phyloP scores from a whole-genome alignment of 129 eudicot species.

The Mikania micrantha region DNA sequence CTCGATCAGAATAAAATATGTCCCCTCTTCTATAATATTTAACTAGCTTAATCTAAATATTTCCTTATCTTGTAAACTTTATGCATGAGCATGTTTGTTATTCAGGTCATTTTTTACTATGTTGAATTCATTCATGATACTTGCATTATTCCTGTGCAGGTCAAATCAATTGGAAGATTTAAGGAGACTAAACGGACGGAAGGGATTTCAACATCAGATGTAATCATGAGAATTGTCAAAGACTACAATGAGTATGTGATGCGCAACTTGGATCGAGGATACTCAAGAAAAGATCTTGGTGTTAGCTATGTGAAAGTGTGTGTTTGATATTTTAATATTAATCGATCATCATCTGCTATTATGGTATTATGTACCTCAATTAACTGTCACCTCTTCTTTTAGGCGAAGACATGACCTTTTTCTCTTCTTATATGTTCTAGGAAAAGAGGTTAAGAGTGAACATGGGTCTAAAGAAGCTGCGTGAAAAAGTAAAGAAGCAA shows the following conservation, averaged over 20 bases:
- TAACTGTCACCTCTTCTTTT: not conserved
- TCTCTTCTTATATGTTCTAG: slow-evolving; percentile 30
- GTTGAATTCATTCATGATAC: not conserved
- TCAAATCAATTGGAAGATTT: slow-evolving; percentile 77
- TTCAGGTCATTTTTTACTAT: not conserved
- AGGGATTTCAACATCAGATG: slow-evolving; percentile 93
- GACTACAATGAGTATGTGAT: slow-evolving; percentile 93
- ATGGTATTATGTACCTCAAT: slow-evolving; percentile 7
- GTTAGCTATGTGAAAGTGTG: slow-evolving; percentile 92
- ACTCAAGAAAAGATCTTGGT: slow-evolving; percentile 96
- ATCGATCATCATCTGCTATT: not conserved
- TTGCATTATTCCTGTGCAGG: slow-evolving; percentile 36
- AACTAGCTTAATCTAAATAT: not conserved
- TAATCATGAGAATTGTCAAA: slow-evolving; percentile 93
- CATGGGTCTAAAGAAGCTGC: slow-evolving; percentile 72
- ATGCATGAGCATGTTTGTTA: not conserved
- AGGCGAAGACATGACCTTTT: not conserved
- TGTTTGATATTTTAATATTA: not conserved
- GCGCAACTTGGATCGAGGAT: slow-evolving; percentile 97
- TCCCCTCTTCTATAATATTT: not conserved
- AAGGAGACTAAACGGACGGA: slow-evolving; percentile 95
- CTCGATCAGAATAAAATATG: slow-evolving; percentile 3
- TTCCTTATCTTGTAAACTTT: not conserved
- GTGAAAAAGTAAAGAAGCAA: slow-evolving; percentile 83
- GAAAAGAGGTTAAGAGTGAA: slow-evolving; percentile 92